Evolutionary conservation across 306 rosid genomes (phyloP).

Genomic region (Quercus wislizeni): DNA sequence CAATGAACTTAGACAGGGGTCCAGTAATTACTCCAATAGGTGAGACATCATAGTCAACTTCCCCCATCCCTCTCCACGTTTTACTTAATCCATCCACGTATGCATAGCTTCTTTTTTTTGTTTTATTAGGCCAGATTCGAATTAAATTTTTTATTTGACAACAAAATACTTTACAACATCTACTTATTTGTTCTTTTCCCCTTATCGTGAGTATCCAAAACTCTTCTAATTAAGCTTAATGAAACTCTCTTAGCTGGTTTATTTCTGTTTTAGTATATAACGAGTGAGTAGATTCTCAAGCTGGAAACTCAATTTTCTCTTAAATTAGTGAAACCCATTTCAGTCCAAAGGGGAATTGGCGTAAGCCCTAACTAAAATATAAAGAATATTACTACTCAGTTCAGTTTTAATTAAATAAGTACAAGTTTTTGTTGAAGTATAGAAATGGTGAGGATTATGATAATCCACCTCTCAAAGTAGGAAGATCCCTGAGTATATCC

Average conservation of each 20-base stretch:
- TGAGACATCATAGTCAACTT: slow-evolving; percentile 29
- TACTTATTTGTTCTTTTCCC: too few species aligned
- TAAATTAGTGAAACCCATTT: background rate
- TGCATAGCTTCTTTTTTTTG: background rate
- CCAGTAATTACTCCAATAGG: slow-evolving; percentile 27
- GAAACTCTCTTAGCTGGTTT: too few species aligned
- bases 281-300: too few species aligned
- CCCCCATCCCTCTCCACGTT: slow-evolving; percentile 9
- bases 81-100: background rate
- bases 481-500: background rate
- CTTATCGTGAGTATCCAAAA: too few species aligned
- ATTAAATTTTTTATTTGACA: too few species aligned
- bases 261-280: too few species aligned
- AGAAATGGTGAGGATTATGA: background rate
- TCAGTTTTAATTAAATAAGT: background rate
- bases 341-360: background rate
- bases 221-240: too few species aligned
- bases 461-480: background rate
- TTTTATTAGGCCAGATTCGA: background rate
- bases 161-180: too few species aligned
- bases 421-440: background rate
- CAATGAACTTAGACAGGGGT: slow-evolving; percentile 5
- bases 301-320: too few species aligned
- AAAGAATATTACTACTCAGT: background rate
- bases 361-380: background rate